Evolutionary conservation across 1,139 yeast genomes (phyloP), one percentile per base, ranked within the genome.

Genomic region (Nakaseomyces bracarensis): DNA sequence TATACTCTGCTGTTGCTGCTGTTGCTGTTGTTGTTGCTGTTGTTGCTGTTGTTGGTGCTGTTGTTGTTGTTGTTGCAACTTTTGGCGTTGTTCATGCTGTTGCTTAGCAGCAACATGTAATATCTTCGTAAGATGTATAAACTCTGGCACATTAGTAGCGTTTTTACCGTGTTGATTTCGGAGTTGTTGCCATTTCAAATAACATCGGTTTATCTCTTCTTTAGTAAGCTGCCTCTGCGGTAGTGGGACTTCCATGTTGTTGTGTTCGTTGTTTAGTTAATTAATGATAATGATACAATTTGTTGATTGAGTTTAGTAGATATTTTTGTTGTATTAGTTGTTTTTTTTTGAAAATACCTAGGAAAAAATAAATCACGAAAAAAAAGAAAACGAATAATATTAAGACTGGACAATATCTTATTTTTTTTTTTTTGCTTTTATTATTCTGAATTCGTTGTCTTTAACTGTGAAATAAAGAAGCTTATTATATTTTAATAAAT

Each of bases 131-230:
- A 77, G 68, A 48, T 75, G 78, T 36, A 73, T 69, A 57, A 74
- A 79, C 60, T 79, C 84, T 13, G 79, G 79, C 26, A 75, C 75
- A 47, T 72, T 74, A 9, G 70, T 70, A 1, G 79, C 84, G 49
- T 72, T 76, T 38, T 77, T 82, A n/a, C 84, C 83, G 53, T 68
- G 75, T 53, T 78, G 81, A 43, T 69, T 69, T 45, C 76, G 70
- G 50, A 79, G 64, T 55, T 75, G 80, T 50, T 75, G 77, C 82
- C 83, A 77, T 47, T 82, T 73, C 59, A 61, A 43, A 46, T 60
- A 60, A 36, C 65, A 61, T 34, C 64, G 52, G 41, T 60, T 60
- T 16, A 63, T 55, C 39, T 63, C 67, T 33, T 63, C 67, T 31
- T 54, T 57, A 6, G 62, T 55, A 14, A 58, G 51, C 40, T 54